These are phyloP conservation scores for Byssothecium circinans DNA, from an alignment of 2,329 filamentous ascomycete genomes.

Conservation along the genomic window DNA sequence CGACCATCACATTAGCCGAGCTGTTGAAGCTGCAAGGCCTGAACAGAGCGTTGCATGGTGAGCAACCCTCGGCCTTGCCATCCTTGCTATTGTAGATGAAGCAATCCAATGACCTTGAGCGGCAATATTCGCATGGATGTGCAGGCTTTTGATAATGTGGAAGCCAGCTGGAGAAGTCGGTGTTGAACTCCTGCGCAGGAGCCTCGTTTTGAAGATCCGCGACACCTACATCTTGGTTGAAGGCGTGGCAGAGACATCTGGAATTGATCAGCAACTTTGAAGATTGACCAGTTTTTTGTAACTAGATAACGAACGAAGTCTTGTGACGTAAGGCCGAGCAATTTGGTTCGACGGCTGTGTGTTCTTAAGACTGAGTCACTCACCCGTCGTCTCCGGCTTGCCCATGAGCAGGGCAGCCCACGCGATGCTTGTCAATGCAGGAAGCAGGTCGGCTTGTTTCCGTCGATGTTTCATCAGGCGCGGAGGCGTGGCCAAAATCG, in stretches of 20 bases:
- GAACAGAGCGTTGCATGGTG: constrained; percentile 52
- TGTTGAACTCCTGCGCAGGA: constrained; percentile 35
- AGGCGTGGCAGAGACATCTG: constrained; percentile 27
- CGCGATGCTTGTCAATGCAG: constrained; percentile 6
- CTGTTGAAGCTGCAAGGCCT: constrained; percentile 52
- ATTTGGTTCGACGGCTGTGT: not conserved
- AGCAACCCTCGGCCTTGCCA: constrained; percentile 46
- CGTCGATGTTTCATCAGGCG: constrained; percentile 25
- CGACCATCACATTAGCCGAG: constrained; percentile 29
- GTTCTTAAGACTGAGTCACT: constrained; percentile 1
- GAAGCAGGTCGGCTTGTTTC: constrained; percentile 10
- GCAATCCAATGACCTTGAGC: constrained; percentile 50
- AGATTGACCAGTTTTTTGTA: not conserved
- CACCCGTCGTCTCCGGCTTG: constrained; percentile 23
- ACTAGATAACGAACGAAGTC: not conserved
- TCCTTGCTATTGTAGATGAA: constrained; percentile 46
- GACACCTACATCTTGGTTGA: constrained; percentile 14
- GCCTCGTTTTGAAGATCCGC: constrained; percentile 9
- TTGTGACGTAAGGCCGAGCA: not conserved
- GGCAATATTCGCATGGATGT: constrained; percentile 53
- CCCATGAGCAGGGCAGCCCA: constrained; percentile 25
- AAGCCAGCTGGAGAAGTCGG: constrained; percentile 51
- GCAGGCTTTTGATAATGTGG: constrained; percentile 51
- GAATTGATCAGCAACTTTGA: constrained; percentile 10
- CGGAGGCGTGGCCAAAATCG: constrained; percentile 44